Conservation (phyloP, 306 rosid species). For the Quercus robur region DNA sequence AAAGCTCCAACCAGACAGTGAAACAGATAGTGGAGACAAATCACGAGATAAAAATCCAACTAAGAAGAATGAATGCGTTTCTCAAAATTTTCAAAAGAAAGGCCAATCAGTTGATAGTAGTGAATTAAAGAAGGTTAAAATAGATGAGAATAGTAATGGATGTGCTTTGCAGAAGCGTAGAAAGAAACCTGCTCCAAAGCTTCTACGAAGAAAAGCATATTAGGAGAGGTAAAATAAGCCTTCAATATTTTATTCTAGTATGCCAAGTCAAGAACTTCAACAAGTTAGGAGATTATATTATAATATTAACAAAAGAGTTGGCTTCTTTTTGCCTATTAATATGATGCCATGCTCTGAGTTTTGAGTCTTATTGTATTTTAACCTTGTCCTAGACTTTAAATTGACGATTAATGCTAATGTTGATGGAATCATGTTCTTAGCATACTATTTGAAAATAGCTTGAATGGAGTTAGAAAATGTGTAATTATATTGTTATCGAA, state of each 20-base stretch:
- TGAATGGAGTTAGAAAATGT: background rate
- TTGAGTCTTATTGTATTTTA: background rate
- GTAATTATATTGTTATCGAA: background rate
- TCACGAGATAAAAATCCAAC: background rate
- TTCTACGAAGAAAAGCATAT: constrained; percentile 37
- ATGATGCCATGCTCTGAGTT: background rate
- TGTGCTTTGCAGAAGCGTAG: constrained; percentile 1
- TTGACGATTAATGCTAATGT: background rate
- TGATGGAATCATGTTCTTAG: background rate
- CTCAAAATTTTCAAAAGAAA: background rate
- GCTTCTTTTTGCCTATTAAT: background rate
- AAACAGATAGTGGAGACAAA: constrained; percentile 16
- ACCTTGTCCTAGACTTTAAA: background rate
- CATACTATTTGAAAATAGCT: background rate
- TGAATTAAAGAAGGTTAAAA: constrained; percentile 22
- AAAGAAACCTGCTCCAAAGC: constrained; percentile 24
- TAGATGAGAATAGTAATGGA: constrained; percentile 5
- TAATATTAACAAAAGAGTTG: background rate
- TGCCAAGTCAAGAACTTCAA: background rate
- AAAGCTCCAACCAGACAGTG: constrained; percentile 10
- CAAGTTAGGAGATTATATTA: background rate
- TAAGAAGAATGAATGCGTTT: background rate
- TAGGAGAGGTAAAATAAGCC: background rate
- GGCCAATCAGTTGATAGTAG: constrained; percentile 1
- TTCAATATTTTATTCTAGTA: background rate